A percentile compares a stretch with the other conserved stretches of the same genome.
These are phyloP conservation scores for Ceratobasidium sp. DNA, from an alignment of 1,284 basidiomycete genomes.

Conservation along the genomic window DNA sequence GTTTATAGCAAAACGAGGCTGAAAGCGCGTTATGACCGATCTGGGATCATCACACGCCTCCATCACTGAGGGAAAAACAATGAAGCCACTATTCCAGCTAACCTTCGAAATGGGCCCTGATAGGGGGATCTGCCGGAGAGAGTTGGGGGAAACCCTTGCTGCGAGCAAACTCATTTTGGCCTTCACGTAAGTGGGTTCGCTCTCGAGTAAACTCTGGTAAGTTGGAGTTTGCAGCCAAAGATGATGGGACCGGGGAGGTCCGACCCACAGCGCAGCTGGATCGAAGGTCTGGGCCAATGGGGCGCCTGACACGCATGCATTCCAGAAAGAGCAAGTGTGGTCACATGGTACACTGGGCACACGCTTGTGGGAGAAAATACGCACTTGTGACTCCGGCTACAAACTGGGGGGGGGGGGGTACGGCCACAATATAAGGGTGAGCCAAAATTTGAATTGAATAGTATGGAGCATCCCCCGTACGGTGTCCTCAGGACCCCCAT, in stretches of 20 bases:
- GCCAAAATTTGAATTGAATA: neutral
- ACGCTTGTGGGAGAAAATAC: neutral
- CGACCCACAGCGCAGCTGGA: neutral
- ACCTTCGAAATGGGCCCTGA: neutral
- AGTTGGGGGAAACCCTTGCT: neutral
- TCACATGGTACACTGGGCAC: neutral
- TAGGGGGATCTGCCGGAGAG: neutral
- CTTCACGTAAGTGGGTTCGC: neutral
- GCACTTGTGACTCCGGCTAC: neutral
- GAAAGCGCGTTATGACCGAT: neutral
- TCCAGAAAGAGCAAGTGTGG: neutral
- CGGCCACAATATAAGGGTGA: neutral
- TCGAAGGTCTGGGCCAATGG: neutral
- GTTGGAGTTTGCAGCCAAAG: neutral
- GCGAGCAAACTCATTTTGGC: neutral
- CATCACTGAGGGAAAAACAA: slow-evolving; percentile 2
- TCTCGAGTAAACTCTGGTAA: neutral
- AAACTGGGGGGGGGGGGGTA: neutral
- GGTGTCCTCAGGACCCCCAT: neutral
- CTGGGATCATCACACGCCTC: neutral
- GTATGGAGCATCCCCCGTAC: neutral
- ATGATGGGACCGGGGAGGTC: neutral
- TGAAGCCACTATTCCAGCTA: neutral
- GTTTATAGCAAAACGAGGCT: neutral
- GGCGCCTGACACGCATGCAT: neutral